These are phyloP conservation scores for Ophiostoma triangulosporum DNA, from an alignment of 2,329 filamentous ascomycete genomes.

Conservation along the genomic window DNA sequence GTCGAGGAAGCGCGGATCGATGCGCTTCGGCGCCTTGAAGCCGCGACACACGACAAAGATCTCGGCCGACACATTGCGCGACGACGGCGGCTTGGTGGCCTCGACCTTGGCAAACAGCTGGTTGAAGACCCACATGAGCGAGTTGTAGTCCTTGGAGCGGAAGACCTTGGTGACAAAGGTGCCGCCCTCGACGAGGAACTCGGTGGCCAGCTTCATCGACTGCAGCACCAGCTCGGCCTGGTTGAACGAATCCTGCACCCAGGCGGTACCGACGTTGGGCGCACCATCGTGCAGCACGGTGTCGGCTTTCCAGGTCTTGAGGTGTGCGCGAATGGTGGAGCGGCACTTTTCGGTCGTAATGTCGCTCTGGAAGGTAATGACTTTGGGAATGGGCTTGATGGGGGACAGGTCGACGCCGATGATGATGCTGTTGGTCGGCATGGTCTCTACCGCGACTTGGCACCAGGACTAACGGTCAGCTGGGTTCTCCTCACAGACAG, in stretches of 20 bases:
- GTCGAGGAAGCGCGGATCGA: constrained; percentile 89
- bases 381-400: constrained; percentile 88
- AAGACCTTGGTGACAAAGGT: constrained; percentile 98
- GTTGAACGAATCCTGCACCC: constrained; percentile 96
- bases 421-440: constrained; percentile 82
- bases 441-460: constrained; percentile 89
- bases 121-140: constrained; percentile 92
- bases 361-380: constrained; percentile 93
- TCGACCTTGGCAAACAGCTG: constrained; percentile 92
- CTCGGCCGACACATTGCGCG: constrained; percentile 90
- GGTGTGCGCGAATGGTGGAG: constrained; percentile 71
- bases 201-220: constrained; percentile 83
- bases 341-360: constrained; percentile 96
- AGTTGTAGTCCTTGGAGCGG: constrained; percentile 92
- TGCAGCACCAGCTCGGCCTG: constrained; percentile 88
- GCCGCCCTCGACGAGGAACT: constrained; percentile 79
- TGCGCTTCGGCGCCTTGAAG: constrained; percentile 84
- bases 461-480: constrained; percentile 62
- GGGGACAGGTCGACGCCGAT: constrained; percentile 88
- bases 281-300: constrained; percentile 93
- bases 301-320: constrained; percentile 95
- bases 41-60: constrained; percentile 96
- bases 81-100: constrained; percentile 92
- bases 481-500: too few species aligned
- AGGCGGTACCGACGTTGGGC: constrained; percentile 93